These are phyloP conservation scores for Xylariaceae sp. DNA, from an alignment of 2,329 filamentous ascomycete species.

Conservation along the genomic window DNA sequence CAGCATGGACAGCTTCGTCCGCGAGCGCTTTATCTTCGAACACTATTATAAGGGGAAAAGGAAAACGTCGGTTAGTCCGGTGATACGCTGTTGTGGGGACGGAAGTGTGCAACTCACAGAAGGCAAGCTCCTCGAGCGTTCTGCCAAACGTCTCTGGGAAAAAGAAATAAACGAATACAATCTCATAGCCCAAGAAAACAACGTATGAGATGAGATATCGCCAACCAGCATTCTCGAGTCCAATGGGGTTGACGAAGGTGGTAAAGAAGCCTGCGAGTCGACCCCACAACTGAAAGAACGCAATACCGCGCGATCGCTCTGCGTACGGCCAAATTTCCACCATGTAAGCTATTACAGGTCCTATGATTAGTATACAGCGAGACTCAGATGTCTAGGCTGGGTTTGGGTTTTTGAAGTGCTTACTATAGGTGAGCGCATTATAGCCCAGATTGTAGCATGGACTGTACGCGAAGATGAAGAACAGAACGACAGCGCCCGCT, in stretches of 20 bases:
- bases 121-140: constrained; percentile 71
- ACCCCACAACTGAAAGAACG: constrained; percentile 61
- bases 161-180: constrained; percentile 72
- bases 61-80: constrained; percentile 19
- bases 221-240: constrained; percentile 48
- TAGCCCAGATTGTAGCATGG: constrained; percentile 70
- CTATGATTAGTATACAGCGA: constrained; percentile 6
- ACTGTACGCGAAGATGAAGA: constrained; percentile 66
- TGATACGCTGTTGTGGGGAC: background rate
- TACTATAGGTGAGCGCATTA: constrained; percentile 68
- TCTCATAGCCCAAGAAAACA: constrained; percentile 50
- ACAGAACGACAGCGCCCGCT: constrained; percentile 46
- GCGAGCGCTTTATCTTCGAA: constrained; percentile 49
- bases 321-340: constrained; percentile 64
- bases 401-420: constrained; percentile 28
- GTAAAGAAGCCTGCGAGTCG: constrained; percentile 49
- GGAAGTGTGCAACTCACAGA: constrained; percentile 42
- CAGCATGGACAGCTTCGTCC: constrained; percentile 46
- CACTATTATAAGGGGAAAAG: constrained; percentile 36
- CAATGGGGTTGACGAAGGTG: constrained; percentile 53
- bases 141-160: constrained; percentile 86
- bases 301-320: constrained; percentile 63
- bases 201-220: constrained; percentile 52
- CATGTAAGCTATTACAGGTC: constrained; percentile 51
- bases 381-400: too few relatives aligned